These are phyloP conservation scores for Phytopythium ostracodes DNA, from an alignment of 352 stramenopile species.

Conservation along the genomic window DNA sequence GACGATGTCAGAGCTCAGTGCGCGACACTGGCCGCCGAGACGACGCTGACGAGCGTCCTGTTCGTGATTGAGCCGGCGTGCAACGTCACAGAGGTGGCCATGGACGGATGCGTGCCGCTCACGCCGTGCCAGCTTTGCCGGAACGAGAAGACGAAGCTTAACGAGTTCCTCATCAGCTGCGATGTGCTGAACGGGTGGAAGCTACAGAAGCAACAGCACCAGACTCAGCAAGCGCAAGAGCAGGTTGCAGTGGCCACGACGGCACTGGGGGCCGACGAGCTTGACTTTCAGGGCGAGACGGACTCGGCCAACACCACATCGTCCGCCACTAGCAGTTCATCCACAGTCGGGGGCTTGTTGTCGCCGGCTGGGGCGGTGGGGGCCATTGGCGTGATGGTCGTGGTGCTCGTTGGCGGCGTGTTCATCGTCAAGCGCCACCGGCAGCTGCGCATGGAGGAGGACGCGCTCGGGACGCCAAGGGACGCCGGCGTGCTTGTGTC, in stretches of 20 bases:
- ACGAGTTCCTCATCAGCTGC: constrained; percentile 56
- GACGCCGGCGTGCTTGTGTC: constrained; percentile 22
- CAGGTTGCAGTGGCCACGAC: constrained; percentile 4
- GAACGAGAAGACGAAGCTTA: constrained; percentile 50
- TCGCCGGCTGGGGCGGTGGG: not conserved
- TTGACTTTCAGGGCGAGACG: not conserved
- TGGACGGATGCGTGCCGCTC: constrained; percentile 35
- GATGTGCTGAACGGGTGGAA: constrained; percentile 30
- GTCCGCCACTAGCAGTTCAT: constrained; percentile 1
- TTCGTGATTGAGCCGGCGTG: constrained; percentile 41
- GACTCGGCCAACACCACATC: not conserved
- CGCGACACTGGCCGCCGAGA: constrained; percentile 17
- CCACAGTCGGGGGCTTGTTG: not conserved
- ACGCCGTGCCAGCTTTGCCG: constrained; percentile 54
- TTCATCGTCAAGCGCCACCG: constrained; percentile 19
- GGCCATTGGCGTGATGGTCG: constrained; percentile 7
- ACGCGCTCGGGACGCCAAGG: constrained; percentile 16
- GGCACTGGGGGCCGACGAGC: not conserved
- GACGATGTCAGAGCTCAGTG: constrained; percentile 16
- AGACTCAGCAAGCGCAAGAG: not conserved
- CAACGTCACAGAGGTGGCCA: constrained; percentile 17
- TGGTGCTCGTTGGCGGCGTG: constrained; percentile 25
- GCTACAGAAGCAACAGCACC: constrained; percentile 9
- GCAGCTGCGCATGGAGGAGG: constrained; percentile 13
- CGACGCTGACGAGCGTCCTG: constrained; percentile 34